Base-by-base conservation (phyloP, 208 protist genomes). In the Hexamita inflata region DNA sequence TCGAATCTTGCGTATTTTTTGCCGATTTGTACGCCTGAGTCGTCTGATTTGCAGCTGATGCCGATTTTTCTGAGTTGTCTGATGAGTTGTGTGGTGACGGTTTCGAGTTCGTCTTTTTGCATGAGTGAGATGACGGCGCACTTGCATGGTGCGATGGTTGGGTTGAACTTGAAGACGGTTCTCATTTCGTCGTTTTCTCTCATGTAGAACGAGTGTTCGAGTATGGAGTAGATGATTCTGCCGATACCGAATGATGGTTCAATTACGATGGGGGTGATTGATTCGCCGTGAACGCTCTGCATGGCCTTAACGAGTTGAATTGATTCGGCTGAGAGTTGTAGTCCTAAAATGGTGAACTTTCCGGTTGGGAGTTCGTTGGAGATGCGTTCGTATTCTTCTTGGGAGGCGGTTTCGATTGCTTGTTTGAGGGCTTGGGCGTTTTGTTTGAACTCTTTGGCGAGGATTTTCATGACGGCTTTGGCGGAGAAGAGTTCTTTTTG, bases 171-270 rank as follows among this genome's bases (percentile, higher is more conserved):
- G 32, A 81, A 83, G 19, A 58, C 35, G 58, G 57, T 80, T 81
- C 70, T 76, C 24, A 82, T 28, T 74, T 83, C 15, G 67, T 41
- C 65, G 86, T 77, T 79, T 81, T 86, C 79, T 89, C 94, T 88
- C 0, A 91, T 85, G 82, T 86, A 95, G 84, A 94, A 98, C 67
- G 76, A 87, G 78, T 98, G 94, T 87, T 98, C 94, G 13, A 98
- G 83, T 57, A 98, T 64, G 74, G 85, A 85, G 81, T 96, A 96
- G 40, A 99, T 83, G 73, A 98, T 95, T 77, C 96, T 88, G 68
- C 94, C 93, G 29, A 98, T 85, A 77, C 96, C 96, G 80, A 98
- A 99, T n/a, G 95, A 98, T n/a, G 96, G 96, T 85, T 99, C 96
- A 80, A 99, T 96, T 7, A 99, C 95, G 80, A 84, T 87, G 34